Evolutionary conservation across 176 grass and related monocot species (phyloP).

Genomic region (Eragrostis curvula): DNA sequence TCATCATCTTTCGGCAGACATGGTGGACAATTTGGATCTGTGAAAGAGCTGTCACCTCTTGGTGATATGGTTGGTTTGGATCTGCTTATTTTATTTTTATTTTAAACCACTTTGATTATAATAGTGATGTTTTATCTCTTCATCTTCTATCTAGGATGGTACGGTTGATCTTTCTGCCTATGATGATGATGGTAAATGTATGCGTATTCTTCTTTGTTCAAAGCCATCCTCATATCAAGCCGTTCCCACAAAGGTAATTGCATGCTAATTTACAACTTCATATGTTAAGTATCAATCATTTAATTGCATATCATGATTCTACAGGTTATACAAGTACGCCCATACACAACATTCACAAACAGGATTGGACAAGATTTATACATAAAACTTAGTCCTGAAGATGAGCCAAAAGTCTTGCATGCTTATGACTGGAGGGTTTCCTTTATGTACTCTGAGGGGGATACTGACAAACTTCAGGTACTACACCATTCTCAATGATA

Average conservation of each 20-base stretch:
- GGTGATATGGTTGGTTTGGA: constrained; percentile 80
- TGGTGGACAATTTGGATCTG: constrained; percentile 68
- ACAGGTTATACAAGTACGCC: constrained; percentile 89
- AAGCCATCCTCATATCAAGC: constrained; percentile 93
- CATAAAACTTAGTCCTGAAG: constrained; percentile 71
- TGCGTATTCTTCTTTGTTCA: constrained; percentile 80
- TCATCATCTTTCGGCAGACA: constrained; percentile 59
- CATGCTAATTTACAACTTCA: constrained; percentile 30
- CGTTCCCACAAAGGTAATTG: constrained; percentile 93
- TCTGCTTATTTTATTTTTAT: constrained; percentile 8
- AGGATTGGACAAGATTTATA: constrained; percentile 82
- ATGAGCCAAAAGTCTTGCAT: constrained; percentile 70
- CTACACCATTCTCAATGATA: constrained; percentile 33
- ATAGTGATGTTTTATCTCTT: constrained; percentile 19
- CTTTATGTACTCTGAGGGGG: constrained; percentile 73
- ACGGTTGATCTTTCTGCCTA: constrained; percentile 79
- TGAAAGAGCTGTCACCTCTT: constrained; percentile 86
- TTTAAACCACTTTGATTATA: constrained; percentile 16
- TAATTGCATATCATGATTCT: constrained; percentile 40
- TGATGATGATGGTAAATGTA: constrained; percentile 72
- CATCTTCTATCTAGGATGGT: constrained; percentile 64
- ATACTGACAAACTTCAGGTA: constrained; percentile 83
- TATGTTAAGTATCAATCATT: constrained; percentile 20
- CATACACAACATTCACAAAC: constrained; percentile 96
- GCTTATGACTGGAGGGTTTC: constrained; percentile 77